A percentile compares a stretch with the other conserved stretches of the same genome.
phyloP scores from a whole-genome alignment of 75 land plant species.

The Chamaecyparis obtusa region DNA sequence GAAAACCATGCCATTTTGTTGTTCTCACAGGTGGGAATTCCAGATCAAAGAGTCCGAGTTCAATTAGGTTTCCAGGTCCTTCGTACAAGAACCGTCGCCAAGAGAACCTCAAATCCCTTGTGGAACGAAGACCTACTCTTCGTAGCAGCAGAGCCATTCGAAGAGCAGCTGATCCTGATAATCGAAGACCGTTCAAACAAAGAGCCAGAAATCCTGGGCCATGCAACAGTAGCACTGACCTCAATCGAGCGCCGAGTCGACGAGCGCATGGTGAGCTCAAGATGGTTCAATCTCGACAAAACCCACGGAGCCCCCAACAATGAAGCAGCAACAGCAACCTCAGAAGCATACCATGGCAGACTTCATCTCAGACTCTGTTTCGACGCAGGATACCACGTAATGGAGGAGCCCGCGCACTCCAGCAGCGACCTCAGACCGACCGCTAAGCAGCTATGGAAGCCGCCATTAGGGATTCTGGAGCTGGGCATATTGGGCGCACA shows the following conservation, averaged over 20 bases:
- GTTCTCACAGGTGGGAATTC: constrained; percentile 17
- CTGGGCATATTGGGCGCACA: constrained; percentile 82
- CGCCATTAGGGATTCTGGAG: constrained; percentile 68
- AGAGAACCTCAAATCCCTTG: constrained; percentile 32
- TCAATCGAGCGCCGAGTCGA: constrained; percentile 62
- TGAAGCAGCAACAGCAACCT: constrained; percentile 81
- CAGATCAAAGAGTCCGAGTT: constrained; percentile 56
- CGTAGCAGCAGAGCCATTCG: constrained; percentile 83
- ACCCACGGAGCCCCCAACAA: constrained; percentile 70
- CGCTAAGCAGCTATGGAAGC: constrained; percentile 86
- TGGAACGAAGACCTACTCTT: constrained; percentile 85
- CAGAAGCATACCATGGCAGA: constrained; percentile 67
- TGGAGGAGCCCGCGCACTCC: constrained; percentile 81
- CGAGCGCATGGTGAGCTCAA: constrained; percentile 45
- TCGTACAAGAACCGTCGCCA: constrained; percentile 36
- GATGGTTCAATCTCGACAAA: constrained; percentile 48
- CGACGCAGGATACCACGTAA: constrained; percentile 90
- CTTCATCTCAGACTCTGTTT: constrained; percentile 65
- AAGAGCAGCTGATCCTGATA: constrained; percentile 52
- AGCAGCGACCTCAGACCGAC: constrained; percentile 79
- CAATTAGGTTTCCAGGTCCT: constrained; percentile 61
- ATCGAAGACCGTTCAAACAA: constrained; percentile 68
- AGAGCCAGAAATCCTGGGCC: constrained; percentile 47
- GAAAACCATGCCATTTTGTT: too few relatives aligned
- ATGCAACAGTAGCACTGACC: constrained; percentile 28